Percentiles rank a stretch among this genome's conserved stretches.
These are phyloP conservation scores for Gypsophila paniculata DNA, from an alignment of 179 eudicot genomes.

Conservation along the genomic window DNA sequence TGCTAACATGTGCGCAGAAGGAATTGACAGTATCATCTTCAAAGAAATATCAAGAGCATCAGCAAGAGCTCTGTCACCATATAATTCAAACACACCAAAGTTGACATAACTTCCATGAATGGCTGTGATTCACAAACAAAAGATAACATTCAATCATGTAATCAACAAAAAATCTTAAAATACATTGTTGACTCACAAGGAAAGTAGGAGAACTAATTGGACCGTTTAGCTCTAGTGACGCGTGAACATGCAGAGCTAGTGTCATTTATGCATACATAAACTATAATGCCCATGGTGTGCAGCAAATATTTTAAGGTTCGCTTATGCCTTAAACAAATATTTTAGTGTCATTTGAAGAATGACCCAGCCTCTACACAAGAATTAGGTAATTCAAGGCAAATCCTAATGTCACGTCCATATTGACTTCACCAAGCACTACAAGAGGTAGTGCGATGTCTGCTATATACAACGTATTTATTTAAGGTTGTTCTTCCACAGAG, in stretches of 20 bases:
- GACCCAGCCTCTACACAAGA: neutral
- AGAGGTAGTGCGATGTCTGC: neutral
- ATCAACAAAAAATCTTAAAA: neutral
- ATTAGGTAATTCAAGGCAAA: neutral
- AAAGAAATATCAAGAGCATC: slow-evolving; percentile 52
- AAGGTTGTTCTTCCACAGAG: neutral
- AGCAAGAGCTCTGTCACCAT: slow-evolving; percentile 60
- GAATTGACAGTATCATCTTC: slow-evolving; percentile 54
- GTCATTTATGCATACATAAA: slow-evolving; percentile 8
- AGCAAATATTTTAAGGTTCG: neutral
- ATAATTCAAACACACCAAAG: slow-evolving; percentile 61
- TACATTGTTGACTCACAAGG: neutral
- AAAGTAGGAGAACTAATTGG: neutral
- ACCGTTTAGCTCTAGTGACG: neutral
- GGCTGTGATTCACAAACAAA: slow-evolving; percentile 34
- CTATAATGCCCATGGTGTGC: neutral
- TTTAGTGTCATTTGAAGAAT: neutral
- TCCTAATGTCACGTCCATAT: neutral
- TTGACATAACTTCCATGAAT: slow-evolving; percentile 56
- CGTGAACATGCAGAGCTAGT: neutral
- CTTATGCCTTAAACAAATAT: neutral
- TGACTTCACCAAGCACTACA: neutral
- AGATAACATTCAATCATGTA: slow-evolving; percentile 9
- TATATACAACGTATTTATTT: neutral
- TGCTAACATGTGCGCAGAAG: slow-evolving; percentile 49